Evolutionary conservation across 2,329 filamentous ascomycete genomes (phyloP).

Genomic region (Clarireedia monteithiana): DNA sequence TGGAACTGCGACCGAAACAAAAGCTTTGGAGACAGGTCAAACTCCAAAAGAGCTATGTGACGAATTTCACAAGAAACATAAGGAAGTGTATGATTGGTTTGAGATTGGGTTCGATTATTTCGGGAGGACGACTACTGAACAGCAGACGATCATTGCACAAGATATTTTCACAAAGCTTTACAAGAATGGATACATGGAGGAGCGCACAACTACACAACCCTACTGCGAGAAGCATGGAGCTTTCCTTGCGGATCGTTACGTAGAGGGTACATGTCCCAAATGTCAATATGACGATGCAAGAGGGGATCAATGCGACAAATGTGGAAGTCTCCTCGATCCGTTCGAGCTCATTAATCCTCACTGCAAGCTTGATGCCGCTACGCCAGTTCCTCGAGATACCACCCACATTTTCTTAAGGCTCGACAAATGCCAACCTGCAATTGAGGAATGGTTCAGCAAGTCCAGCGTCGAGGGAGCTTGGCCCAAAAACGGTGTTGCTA

Average conservation of each 20-base stretch:
- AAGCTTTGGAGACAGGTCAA: conserved; percentile 80
- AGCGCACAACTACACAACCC: conserved; percentile 80
- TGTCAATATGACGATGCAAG: conserved; percentile 65
- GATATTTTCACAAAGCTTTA: conserved; percentile 83
- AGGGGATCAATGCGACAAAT: conserved; percentile 69
- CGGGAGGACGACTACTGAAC: conserved; percentile 78
- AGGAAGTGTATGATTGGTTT: conserved; percentile 94
- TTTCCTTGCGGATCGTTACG: conserved; percentile 80
- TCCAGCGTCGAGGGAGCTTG: conserved; percentile 68
- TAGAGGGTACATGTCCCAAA: conserved; percentile 70
- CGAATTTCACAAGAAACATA: conserved; percentile 87
- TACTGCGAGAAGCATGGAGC: conserved; percentile 74
- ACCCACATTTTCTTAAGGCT: conserved; percentile 88
- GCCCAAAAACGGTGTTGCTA: conserved; percentile 67
- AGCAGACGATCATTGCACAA: conserved; percentile 91
- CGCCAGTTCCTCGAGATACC: conserved; percentile 71
- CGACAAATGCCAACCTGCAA: conserved; percentile 70
- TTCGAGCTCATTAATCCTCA: conserved; percentile 69
- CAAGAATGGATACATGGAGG: conserved; percentile 80
- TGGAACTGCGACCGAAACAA: conserved; percentile 91
- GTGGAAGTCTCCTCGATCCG: conserved; percentile 53
- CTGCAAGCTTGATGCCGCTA: conserved; percentile 84
- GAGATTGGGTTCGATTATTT: conserved; percentile 92
- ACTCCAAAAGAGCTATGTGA: conserved; percentile 79
- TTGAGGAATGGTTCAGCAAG: conserved; percentile 70